Conservation (phyloP, 1,284 basidiomycete species). For the Pseudozyma hubeiensis region DNA sequence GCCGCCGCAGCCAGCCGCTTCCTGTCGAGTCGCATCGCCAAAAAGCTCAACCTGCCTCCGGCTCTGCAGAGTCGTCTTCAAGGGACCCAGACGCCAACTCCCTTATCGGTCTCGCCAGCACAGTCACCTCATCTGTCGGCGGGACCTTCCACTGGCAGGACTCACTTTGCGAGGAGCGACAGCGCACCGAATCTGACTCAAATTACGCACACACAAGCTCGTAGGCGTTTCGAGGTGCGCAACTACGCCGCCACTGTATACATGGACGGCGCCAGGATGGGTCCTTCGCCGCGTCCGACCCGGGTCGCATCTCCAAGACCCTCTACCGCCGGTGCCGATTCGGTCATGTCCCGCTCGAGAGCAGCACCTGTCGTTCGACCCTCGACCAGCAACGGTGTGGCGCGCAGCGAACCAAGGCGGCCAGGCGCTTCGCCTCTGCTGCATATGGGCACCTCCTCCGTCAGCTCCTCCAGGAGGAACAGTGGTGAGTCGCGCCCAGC, state of each 20-base stretch:
- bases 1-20: constrained; percentile 44
- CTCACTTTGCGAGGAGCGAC: constrained; percentile 34
- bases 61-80: constrained; percentile 36
- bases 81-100: constrained; percentile 28
- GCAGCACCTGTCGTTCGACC: constrained; percentile 4
- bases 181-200: constrained; percentile 36
- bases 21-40: constrained; percentile 40
- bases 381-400: constrained; percentile 13
- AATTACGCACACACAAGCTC: background rate
- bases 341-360: background rate
- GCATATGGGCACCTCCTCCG: constrained; percentile 15
- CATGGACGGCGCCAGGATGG: constrained; percentile 40
- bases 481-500: constrained; percentile 31
- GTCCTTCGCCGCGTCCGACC: constrained; percentile 27
- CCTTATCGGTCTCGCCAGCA: background rate
- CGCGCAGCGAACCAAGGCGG: background rate
- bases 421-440: constrained; percentile 15
- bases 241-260: constrained; percentile 36
- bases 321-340: constrained; percentile 16
- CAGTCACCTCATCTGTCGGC: background rate
- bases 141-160: background rate
- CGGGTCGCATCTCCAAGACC: constrained; percentile 17
- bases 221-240: constrained; percentile 31
- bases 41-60: constrained; percentile 39
- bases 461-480: constrained; percentile 26